Base-by-base conservation (phyloP, 768 basidiomycete species). In the Dentipellis sp. region DNA sequence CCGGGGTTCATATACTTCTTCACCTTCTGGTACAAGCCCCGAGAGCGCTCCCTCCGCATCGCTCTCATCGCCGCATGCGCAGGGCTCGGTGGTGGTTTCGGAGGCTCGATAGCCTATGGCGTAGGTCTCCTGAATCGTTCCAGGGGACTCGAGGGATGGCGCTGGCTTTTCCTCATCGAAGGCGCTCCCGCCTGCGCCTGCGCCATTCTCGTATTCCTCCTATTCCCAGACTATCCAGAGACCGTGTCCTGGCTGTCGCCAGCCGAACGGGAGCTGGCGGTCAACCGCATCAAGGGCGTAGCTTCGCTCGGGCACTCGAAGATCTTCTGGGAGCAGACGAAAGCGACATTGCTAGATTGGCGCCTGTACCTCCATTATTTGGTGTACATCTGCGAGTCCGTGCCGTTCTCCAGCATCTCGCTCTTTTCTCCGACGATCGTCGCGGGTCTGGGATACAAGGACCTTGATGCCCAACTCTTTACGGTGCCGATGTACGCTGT, bases 401-500 rank as follows among this genome's bases (percentile, higher is more conserved):
- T 74, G 50, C 71, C 74, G 16, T 71, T 78, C 53, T 76, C 74
- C 60, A 68, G 67, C 50, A 62, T 70, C 46, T 58, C 53, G 49
- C 81, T 87, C 62, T 90, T 91, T 68, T 71, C 81, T 7, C 88
- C 88, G 6, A 83, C 84, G 3, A 87, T 91, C 67, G 79, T 91
- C 6, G 72, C 78, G 34, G 72, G 74, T 14, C 74, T 86, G 2
- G 84, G 84, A 17, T 84, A 77, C 65, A 74, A 74, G 2, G 74
- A 76, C 0, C 71, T 78, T 34, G 66, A 71, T 19, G 78, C 81
- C 10, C 83, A 86, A 62, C 71, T 87, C 1, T 79, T 83, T 75
- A 82, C 78, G 12, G 84, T 86, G 2, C 75, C 73, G 5, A 74
- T 74, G 10, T 74, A 69, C 34, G 70, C 74, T 4, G 69, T 68